Conservation (phyloP, 225 moss, liverwort and hornwort species). For the Pleurozium schreberi region DNA sequence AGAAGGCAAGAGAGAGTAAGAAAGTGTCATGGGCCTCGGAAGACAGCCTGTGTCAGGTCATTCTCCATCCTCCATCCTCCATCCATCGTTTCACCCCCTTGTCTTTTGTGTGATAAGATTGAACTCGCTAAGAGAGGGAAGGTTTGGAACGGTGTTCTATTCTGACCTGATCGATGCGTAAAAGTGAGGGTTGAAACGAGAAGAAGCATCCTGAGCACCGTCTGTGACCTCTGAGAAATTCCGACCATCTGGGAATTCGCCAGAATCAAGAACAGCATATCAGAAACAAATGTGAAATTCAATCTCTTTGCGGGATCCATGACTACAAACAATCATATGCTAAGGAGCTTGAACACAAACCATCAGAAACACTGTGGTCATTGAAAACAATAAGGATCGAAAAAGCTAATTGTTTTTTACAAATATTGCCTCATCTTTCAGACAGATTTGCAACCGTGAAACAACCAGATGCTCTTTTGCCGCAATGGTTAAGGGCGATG, state of each 20-base stretch:
- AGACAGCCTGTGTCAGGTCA: conserved; percentile 65
- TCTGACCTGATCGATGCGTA: conserved; percentile 4
- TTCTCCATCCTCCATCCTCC: conserved; percentile 24
- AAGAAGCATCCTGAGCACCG: background rate
- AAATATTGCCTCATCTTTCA: background rate
- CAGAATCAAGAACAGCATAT: conserved; percentile 15
- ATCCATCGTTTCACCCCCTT: background rate
- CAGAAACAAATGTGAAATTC: conserved; percentile 6
- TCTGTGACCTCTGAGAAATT: background rate
- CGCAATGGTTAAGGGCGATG: conserved; percentile 4
- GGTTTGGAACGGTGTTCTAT: background rate
- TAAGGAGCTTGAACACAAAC: conserved; percentile 10
- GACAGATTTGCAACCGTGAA: conserved; percentile 19
- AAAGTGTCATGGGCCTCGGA: conserved; percentile 51
- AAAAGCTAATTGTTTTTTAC: background rate
- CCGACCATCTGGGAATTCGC: conserved; percentile 9
- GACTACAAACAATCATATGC: conserved; percentile 5
- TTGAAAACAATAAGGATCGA: conserved; percentile 1
- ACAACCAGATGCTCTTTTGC: conserved; percentile 4
- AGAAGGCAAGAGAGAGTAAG: conserved; percentile 42
- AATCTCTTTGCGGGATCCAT: conserved; percentile 1
- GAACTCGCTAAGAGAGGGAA: background rate
- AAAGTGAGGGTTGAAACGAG: conserved; percentile 16
- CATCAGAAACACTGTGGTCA: background rate
- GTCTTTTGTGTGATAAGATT: conserved; percentile 8